A percentile compares a stretch with the other conserved stretches of the same genome.
phyloP scores from a whole-genome alignment of 768 basidiomycete species.

The Tylopilus sp. region DNA sequence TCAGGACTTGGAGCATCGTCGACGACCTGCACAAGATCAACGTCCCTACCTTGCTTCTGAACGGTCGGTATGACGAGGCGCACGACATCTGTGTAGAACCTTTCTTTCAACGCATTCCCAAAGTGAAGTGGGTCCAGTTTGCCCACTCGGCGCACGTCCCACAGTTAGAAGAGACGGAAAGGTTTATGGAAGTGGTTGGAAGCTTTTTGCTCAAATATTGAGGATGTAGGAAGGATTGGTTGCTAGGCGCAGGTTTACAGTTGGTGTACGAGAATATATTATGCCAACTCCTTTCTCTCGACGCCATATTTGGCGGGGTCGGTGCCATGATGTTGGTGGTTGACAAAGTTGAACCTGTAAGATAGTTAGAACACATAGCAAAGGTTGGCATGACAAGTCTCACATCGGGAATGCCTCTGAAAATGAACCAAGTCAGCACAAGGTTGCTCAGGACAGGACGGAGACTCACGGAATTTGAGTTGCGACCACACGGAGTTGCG shows the following conservation, averaged over 20 bases:
- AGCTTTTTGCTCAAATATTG: conserved; percentile 25
- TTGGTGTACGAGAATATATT: conserved; percentile 13
- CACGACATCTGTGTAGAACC: conserved; percentile 33
- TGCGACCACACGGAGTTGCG: conserved; percentile 92
- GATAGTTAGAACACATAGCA: conserved; percentile 2
- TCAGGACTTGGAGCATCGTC: conserved; percentile 36
- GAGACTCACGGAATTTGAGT: conserved; percentile 79
- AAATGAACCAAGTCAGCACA: conserved; percentile 13
- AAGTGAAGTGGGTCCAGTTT: conserved; percentile 37
- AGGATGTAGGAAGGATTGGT: not conserved
- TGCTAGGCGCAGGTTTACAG: conserved; percentile 6
- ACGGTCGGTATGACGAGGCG: conserved; percentile 37
- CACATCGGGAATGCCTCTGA: conserved; percentile 76
- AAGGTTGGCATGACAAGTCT: conserved; percentile 23
- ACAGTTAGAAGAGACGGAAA: conserved; percentile 37
- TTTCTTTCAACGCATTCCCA: conserved; percentile 31
- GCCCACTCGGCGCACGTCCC: conserved; percentile 34
- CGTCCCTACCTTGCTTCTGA: conserved; percentile 33
- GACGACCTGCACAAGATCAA: conserved; percentile 32
- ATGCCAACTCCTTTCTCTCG: conserved; percentile 25
- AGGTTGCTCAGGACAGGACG: conserved; percentile 2
- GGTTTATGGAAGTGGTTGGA: conserved; percentile 32
- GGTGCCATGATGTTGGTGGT: conserved; percentile 83
- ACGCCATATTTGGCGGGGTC: conserved; percentile 78
- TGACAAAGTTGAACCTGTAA: conserved; percentile 91